Percentiles rank a stretch among this genome's conserved stretches.
phyloP scores from a whole-genome alignment of 2,329 filamentous ascomycete species.

The Tolypocladium ophioglossoides region DNA sequence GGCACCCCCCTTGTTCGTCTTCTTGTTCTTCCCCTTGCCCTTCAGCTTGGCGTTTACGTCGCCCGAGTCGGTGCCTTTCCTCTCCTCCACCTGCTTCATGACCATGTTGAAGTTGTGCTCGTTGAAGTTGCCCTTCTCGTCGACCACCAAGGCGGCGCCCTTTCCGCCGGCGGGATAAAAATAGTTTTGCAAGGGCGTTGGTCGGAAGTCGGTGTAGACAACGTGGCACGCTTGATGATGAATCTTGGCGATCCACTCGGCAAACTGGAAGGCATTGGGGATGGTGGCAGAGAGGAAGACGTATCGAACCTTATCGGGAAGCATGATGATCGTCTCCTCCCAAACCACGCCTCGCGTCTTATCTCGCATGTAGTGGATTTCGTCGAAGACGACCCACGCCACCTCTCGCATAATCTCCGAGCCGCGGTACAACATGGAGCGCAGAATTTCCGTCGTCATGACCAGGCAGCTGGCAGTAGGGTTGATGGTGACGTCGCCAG shows the following conservation, averaged over 20 bases:
- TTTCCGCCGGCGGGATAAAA: conserved; percentile 90
- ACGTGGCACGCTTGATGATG: conserved; percentile 97
- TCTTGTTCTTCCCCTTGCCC: conserved; percentile 87
- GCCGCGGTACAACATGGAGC: conserved; percentile 95
- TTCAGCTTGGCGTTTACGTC: conserved; percentile 72
- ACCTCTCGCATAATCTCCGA: conserved; percentile 99
- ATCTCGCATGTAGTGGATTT: conserved; percentile 97
- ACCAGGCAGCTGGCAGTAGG: conserved; percentile 95
- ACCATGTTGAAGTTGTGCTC: conserved; percentile 97
- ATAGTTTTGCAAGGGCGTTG: conserved; percentile 93
- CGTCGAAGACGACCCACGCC: conserved; percentile 95
- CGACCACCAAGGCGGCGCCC: conserved; percentile 87
- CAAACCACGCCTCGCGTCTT: conserved; percentile 92
- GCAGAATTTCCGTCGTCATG: conserved; percentile 98
- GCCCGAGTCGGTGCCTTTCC: conserved; percentile 72
- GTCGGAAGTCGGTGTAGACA: conserved; percentile 96
- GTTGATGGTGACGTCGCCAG: conserved; percentile 97
- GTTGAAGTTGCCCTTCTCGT: conserved; percentile 92
- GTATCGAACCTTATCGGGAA: conserved; percentile 97
- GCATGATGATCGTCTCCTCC: conserved; percentile 97
- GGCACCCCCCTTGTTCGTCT: conserved; percentile 77
- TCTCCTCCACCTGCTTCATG: conserved; percentile 82
- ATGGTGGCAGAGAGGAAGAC: conserved; percentile 98
- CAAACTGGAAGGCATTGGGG: conserved; percentile 97
- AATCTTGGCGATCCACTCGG: conserved; percentile 98